A percentile compares a stretch with the other conserved stretches of the same genome.
phyloP scores from a whole-genome alignment of 108 stramenopile genomes.

The Nitzschia palea region DNA sequence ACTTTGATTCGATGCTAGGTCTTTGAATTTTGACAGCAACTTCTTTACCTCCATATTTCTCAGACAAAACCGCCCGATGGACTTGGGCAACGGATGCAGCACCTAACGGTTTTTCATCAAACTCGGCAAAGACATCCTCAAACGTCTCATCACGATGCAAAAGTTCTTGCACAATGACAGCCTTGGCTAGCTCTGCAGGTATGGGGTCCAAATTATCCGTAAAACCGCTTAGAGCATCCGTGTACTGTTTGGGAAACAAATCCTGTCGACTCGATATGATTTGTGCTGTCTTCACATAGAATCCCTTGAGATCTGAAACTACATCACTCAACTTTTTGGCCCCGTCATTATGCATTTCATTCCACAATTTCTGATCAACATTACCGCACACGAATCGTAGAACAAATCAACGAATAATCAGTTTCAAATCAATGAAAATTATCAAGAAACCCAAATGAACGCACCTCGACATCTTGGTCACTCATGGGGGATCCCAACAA shows the following conservation, averaged over 20 bases:
- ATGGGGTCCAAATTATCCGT: slow-evolving; percentile 92
- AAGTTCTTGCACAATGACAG: slow-evolving; percentile 65
- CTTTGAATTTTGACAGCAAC: slow-evolving; percentile 97
- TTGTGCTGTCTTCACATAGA: slow-evolving; percentile 90
- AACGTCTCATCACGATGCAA: slow-evolving; percentile 59
- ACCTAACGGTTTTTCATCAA: slow-evolving; percentile 75
- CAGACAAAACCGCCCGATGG: slow-evolving; percentile 84
- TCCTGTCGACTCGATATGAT: slow-evolving; percentile 78
- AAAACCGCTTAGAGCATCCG: slow-evolving; percentile 72
- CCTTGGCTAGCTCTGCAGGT: slow-evolving; percentile 71
- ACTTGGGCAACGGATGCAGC: slow-evolving; percentile 90
- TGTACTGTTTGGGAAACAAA: slow-evolving; percentile 91
- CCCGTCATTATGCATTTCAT: slow-evolving; percentile 72
- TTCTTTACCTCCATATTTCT: slow-evolving; percentile 75
- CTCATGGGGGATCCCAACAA: slow-evolving; percentile 50
- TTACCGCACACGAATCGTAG: too few relatives aligned
- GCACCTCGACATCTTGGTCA: slow-evolving; percentile 60
- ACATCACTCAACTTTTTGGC: slow-evolving; percentile 66
- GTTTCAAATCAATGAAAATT: too few relatives aligned
- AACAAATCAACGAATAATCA: too few relatives aligned
- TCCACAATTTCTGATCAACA: slow-evolving; percentile 48
- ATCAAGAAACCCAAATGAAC: background rate
- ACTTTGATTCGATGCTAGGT: slow-evolving; percentile 88
- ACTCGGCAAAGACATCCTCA: slow-evolving; percentile 84
- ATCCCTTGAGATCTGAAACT: slow-evolving; percentile 89